Evolutionary conservation across 2,329 filamentous ascomycete species (phyloP), one percentile per base, ranked within the genome.

Genomic region (Arthrobotrys conoides): DNA sequence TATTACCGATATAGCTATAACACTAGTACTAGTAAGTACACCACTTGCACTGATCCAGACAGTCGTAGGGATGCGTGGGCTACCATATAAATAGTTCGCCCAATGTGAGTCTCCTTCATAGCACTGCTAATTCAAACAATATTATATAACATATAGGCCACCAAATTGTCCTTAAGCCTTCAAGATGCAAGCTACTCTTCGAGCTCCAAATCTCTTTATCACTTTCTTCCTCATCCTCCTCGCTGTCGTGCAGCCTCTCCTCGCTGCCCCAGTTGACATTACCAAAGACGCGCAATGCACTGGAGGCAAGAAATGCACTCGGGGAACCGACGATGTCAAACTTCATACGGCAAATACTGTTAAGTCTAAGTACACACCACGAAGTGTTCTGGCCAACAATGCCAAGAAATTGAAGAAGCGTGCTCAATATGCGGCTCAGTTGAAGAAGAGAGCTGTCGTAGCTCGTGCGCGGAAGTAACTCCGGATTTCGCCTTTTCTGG

Each of bases 191-290:
- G 22, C 71, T 8, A 57, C 65, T 27, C 5, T 69, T 33, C 18
- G 53, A 55, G 41, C 64, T 3, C 71, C 71, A 53, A 75, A 64
- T 46, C 53, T 75, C 8, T 38, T 69, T 5, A 24, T 75, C 41
- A 68, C 71, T 10, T 69, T 76, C 64, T 69, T 76, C 33, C 27
- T 76, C 22, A 76, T 76, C 22, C 55, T 76, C 5, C 10, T 69
- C 5, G 57, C 71, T 20, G 33, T 63, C 18, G 24, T 70, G 12
- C 65, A 76, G 41, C 55, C 71, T 20, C 64, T 76, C 16, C 57
- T 70, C 1, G 71, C 71, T 18, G 55, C 65, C 18, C 71, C 71
- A 20, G 27, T 61, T 9, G 49, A 55, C 10, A 38, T 49, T 6
- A 38, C 38, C 1, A 38, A 30, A 12, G 38, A 46, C 46, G 16